Percentiles rank a stretch among this genome's conserved stretches.
phyloP scores from a whole-genome alignment of 139 green algal species.

The Pedinophyceae sp. region DNA sequence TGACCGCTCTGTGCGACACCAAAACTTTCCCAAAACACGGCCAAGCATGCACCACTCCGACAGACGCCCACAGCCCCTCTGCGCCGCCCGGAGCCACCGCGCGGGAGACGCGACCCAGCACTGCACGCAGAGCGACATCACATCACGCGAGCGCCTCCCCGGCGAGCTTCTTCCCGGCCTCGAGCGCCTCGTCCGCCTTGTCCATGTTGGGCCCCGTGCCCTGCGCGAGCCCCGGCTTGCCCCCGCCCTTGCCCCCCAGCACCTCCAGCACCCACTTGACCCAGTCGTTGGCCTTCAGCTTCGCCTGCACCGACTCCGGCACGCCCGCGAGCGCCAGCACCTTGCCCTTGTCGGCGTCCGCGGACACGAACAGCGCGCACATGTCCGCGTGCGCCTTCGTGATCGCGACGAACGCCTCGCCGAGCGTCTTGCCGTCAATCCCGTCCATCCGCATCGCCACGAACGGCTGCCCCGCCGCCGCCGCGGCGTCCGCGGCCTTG shows the following conservation, averaged over 20 bases:
- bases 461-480: constrained; percentile 15
- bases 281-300: constrained; percentile 65
- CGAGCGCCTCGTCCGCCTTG: constrained; percentile 14
- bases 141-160: neutral
- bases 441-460: constrained; percentile 15
- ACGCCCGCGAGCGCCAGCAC: constrained; percentile 38
- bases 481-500: constrained; percentile 9
- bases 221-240: constrained; percentile 38
- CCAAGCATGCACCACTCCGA: no score
- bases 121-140: no score
- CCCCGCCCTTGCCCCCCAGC: constrained; percentile 84
- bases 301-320: constrained; percentile 30
- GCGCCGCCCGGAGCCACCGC: no score
- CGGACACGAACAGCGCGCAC: constrained; percentile 43
- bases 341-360: constrained; percentile 51
- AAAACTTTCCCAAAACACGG: no score
- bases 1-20: no score
- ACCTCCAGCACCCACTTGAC: constrained; percentile 22
- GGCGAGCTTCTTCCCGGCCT: neutral
- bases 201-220: constrained; percentile 46
- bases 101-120: no score
- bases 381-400: constrained; percentile 32
- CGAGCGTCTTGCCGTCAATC: constrained; percentile 44
- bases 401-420: constrained; percentile 41
- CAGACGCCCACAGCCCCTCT: no score